Percentiles rank a stretch among this genome's conserved stretches.
These are phyloP conservation scores for Tricholoma saponaceum DNA, from an alignment of 768 basidiomycete species.

Conservation along the genomic window DNA sequence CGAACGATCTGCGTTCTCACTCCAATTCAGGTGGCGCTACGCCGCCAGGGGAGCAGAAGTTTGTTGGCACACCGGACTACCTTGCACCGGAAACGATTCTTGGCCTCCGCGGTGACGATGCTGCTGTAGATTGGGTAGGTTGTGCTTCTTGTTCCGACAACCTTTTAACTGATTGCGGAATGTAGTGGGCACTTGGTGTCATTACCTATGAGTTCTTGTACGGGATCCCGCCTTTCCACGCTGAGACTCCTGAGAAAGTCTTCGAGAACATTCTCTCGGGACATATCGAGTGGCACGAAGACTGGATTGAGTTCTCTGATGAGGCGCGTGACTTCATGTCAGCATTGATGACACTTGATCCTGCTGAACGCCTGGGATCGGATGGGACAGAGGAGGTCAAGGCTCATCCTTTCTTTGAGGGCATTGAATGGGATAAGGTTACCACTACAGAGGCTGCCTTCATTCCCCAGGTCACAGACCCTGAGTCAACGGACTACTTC, in stretches of 20 bases:
- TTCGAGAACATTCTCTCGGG: conserved; percentile 98
- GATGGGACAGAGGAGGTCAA: conserved; percentile 92
- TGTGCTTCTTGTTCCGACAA: neutral
- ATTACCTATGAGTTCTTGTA: conserved; percentile 98
- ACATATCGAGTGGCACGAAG: conserved; percentile 93
- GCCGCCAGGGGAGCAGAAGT: conserved; percentile 84
- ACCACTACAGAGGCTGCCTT: conserved; percentile 88
- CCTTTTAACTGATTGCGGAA: conserved; percentile 15
- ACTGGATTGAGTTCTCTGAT: conserved; percentile 80
- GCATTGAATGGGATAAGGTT: conserved; percentile 91
- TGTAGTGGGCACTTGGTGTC: conserved; percentile 95
- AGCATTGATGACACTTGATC: conserved; percentile 77
- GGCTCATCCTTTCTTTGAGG: conserved; percentile 83
- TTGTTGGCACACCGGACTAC: conserved; percentile 98
- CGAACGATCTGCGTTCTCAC: conserved; percentile 79
- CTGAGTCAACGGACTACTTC: conserved; percentile 99
- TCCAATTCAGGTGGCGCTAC: conserved; percentile 60
- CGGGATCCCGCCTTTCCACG: conserved; percentile 96
- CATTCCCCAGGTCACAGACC: conserved; percentile 92
- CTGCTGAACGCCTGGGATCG: conserved; percentile 74
- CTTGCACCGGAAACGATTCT: conserved; percentile 94
- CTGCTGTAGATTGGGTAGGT: conserved; percentile 93
- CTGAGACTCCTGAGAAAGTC: conserved; percentile 93
- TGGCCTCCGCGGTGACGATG: conserved; percentile 92
- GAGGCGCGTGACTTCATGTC: conserved; percentile 92